Percentiles rank a stretch among this genome's conserved stretches.
Conservation (phyloP, 768 basidiomycete genomes). For the Rhodotorula graminis region DNA sequence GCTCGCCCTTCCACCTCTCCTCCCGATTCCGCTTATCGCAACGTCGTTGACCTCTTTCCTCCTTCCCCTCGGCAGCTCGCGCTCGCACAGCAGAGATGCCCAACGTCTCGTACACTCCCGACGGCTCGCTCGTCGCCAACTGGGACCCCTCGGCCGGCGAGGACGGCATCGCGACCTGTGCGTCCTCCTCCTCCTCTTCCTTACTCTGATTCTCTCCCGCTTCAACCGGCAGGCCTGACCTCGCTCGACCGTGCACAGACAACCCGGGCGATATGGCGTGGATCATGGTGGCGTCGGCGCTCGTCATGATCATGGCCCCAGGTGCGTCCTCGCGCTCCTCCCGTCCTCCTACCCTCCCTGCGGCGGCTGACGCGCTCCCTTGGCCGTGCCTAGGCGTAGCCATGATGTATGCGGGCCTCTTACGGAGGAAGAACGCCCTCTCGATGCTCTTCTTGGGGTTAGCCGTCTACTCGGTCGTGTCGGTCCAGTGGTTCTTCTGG, state of each 20-base stretch:
- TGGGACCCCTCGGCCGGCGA: background rate
- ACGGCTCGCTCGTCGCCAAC: background rate
- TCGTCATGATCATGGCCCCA: constrained; percentile 51
- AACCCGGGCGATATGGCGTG: constrained; percentile 14
- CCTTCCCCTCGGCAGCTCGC: background rate
- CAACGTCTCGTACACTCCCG: constrained; percentile 1
- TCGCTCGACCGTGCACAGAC: background rate
- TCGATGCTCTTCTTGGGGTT: constrained; percentile 49
- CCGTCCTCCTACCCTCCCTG: no score
- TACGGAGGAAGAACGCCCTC: constrained; percentile 51
- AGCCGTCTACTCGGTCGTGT: constrained; percentile 44
- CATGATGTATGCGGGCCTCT: constrained; percentile 36
- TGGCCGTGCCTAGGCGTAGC: constrained; percentile 39
- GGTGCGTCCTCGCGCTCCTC: constrained; percentile 34
- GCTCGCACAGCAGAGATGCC: background rate
- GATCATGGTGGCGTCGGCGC: constrained; percentile 39
- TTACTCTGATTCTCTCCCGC: background rate
- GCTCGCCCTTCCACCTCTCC: background rate
- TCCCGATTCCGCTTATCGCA: background rate
- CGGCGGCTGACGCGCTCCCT: no score
- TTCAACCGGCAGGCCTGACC: no score
- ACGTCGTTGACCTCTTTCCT: background rate
- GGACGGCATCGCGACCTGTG: constrained; percentile 3
- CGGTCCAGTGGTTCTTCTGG: constrained; percentile 64
- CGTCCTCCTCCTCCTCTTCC: background rate